Evolutionary conservation across 495 filamentous ascomycete species (phyloP), one percentile per base, ranked within the genome.

Genomic region (Lophium mytilinum): DNA sequence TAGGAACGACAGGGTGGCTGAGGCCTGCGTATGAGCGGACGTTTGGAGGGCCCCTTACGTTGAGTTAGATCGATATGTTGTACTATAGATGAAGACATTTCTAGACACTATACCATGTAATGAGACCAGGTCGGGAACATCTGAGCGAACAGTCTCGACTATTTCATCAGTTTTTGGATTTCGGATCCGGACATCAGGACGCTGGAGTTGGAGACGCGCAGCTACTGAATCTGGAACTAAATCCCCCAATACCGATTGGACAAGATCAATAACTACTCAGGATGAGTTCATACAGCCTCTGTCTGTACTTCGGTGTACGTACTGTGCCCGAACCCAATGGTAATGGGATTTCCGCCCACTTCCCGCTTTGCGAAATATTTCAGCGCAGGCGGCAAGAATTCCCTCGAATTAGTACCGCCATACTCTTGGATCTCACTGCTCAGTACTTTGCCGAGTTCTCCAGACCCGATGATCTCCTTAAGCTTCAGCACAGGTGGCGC

Each of bases 311-410:
- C 34, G 9, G 17, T 15, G 42, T 33, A 58, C 55, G 33, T 11
- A 58, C 55, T 19, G 51, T 62, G 60, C 3, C 49, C 55, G 17
- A 39, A 49, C n/a, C n/a, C 18, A 37, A 62, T 62, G n/a, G 18
- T 57, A 10, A 62, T 55, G 1, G 50, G 54, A 45, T 62, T 50
- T 3, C 54, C 60, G 17, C 55, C 55, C 15, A 62, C 39, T 36
- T 57, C 39, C 14, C 54, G 37, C 4, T 62, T 34, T 9, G 49
- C 51, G 51, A 57, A 62, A 33, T 62, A 62, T 24, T 45, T 52
- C 53, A 61, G 21, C 15, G 10, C 17, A 14, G 17, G 30, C n/a
- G 55, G 54, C 15, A 57, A 37, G n/a, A 24, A 24, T 10, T 58
- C 55, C 4, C 51, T 19, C 12, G 24, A 33, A 9, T 21, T 48